Conservation (phyloP, 2,329 filamentous ascomycete genomes). For the Fusarium sterilihyphosum region DNA sequence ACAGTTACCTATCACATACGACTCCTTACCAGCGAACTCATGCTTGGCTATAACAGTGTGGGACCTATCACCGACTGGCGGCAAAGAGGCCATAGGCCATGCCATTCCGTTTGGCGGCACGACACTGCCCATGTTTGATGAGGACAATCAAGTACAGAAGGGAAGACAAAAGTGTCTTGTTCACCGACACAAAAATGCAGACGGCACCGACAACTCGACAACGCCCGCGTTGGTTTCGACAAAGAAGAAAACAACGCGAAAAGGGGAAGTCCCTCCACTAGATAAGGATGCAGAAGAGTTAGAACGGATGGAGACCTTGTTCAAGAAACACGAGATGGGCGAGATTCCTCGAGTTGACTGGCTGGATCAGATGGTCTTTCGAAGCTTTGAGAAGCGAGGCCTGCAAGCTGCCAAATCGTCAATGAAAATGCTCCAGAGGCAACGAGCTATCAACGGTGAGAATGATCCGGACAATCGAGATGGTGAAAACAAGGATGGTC, state of each 20-base stretch:
- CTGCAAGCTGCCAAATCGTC: slow-evolving; percentile 71
- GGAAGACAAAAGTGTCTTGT: slow-evolving; percentile 91
- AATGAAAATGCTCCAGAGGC: slow-evolving; percentile 65
- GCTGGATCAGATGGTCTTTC: slow-evolving; percentile 94
- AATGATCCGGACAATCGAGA: slow-evolving; percentile 41
- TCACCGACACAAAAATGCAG: slow-evolving; percentile 83
- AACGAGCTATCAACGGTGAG: slow-evolving; percentile 55
- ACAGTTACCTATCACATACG: slow-evolving; percentile 84
- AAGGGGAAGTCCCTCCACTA: slow-evolving; percentile 60
- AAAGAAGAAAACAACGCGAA: slow-evolving; percentile 62
- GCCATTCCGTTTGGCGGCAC: slow-evolving; percentile 94
- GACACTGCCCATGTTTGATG: slow-evolving; percentile 90
- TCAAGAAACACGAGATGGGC: slow-evolving; percentile 99
- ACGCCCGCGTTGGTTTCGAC: slow-evolving; percentile 75
- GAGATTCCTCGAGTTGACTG: slow-evolving; percentile 93
- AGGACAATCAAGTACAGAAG: slow-evolving; percentile 89
- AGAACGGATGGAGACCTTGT: slow-evolving; percentile 85
- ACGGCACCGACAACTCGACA: slow-evolving; percentile 81
- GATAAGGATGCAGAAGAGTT: slow-evolving; percentile 84
- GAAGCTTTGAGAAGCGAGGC: slow-evolving; percentile 83
- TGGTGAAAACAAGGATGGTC: slow-evolving; percentile 56
- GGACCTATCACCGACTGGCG: slow-evolving; percentile 87
- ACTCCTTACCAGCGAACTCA: slow-evolving; percentile 81
- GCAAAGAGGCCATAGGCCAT: slow-evolving; percentile 75
- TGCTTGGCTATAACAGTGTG: slow-evolving; percentile 93